These are phyloP conservation scores for Mariannaea elegans DNA, from an alignment of 2,329 filamentous ascomycete species.

Conservation along the genomic window DNA sequence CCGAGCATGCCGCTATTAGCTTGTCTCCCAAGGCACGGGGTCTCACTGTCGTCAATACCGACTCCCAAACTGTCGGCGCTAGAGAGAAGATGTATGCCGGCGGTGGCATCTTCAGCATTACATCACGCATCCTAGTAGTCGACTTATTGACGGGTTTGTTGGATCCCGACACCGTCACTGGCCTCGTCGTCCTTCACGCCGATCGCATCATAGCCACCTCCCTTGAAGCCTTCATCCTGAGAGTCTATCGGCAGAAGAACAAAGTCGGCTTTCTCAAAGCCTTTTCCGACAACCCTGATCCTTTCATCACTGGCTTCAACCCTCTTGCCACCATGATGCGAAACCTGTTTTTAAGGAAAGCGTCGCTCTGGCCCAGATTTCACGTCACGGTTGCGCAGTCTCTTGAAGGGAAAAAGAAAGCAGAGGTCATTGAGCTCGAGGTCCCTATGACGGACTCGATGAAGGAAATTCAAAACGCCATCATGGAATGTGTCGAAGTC, in stretches of 20 bases:
- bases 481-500: conserved; percentile 95
- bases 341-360: conserved; percentile 86
- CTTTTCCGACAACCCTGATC: conserved; percentile 92
- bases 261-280: conserved; percentile 94
- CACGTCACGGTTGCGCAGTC: conserved; percentile 90
- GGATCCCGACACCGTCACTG: conserved; percentile 85
- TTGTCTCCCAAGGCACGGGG: conserved; percentile 83
- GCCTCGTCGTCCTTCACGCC: conserved; percentile 86
- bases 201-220: conserved; percentile 88
- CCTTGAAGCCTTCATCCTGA: conserved; percentile 91
- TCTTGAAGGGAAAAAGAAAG: conserved; percentile 89
- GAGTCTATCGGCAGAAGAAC: conserved; percentile 94
- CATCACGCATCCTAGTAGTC: conserved; percentile 92
- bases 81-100: conserved; percentile 91
- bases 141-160: conserved; percentile 88
- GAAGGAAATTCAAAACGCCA: conserved; percentile 91
- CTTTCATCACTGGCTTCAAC: conserved; percentile 87
- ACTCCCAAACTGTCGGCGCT: conserved; percentile 85
- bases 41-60: conserved; percentile 91
- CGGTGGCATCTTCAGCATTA: conserved; percentile 95
- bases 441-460: conserved; percentile 96
- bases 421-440: conserved; percentile 96
- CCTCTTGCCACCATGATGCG: conserved; percentile 91
- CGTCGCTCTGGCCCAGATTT: conserved; percentile 91
- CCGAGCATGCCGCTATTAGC: conserved; percentile 94